Percentiles rank a stretch among this genome's conserved stretches.
These are phyloP conservation scores for Aspergillus viridinutans DNA, from an alignment of 2,329 filamentous ascomycete species.

Conservation along the genomic window DNA sequence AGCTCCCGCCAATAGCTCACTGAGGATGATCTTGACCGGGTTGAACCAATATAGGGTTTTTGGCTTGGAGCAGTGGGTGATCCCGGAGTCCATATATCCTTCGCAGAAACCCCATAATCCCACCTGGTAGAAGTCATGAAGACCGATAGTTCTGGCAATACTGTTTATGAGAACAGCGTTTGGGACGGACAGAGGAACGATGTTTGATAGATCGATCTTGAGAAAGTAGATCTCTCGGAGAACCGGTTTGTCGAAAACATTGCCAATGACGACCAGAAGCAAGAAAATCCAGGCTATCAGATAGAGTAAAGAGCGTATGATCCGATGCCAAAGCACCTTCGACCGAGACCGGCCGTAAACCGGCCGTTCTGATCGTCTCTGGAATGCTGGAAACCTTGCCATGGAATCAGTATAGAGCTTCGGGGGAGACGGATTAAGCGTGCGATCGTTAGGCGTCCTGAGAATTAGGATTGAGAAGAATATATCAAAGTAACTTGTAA, in stretches of 20 bases:
- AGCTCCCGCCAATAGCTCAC: slow-evolving; percentile 75
- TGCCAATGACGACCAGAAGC: slow-evolving; percentile 75
- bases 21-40: slow-evolving; percentile 74
- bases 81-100: slow-evolving; percentile 65
- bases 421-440: neutral
- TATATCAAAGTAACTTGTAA: neutral
- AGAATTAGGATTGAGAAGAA: neutral
- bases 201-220: slow-evolving; percentile 74
- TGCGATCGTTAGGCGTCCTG: neutral
- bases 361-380: slow-evolving; percentile 21
- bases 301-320: slow-evolving; percentile 65
- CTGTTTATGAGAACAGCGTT: slow-evolving; percentile 76
- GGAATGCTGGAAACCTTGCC: slow-evolving; percentile 26
- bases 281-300: slow-evolving; percentile 72
- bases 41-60: slow-evolving; percentile 82
- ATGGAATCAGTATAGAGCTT: slow-evolving; percentile 7
- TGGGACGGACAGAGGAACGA: slow-evolving; percentile 69
- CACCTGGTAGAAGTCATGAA: slow-evolving; percentile 93
- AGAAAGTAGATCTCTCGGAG: slow-evolving; percentile 76
- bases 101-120: slow-evolving; percentile 92
- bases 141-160: slow-evolving; percentile 76
- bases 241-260: slow-evolving; percentile 58
- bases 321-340: slow-evolving; percentile 53
- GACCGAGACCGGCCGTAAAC: slow-evolving; percentile 25
- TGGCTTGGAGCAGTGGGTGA: slow-evolving; percentile 71